Evolutionary conservation across 306 rosid species (phyloP).

Genomic region (Cicer pinnatifidum): DNA sequence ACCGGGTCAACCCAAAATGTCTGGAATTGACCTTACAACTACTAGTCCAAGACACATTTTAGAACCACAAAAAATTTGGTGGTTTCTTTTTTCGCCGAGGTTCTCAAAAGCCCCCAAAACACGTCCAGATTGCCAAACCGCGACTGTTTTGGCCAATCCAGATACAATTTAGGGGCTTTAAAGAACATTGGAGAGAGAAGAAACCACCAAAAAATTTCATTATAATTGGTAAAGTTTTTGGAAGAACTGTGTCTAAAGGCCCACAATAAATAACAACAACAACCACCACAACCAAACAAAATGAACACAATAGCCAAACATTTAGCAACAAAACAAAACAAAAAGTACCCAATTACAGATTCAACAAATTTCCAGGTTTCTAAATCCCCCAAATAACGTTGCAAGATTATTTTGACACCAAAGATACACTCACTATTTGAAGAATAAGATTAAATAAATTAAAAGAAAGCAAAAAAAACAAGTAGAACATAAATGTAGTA

Average conservation of each 20-base stretch:
- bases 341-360: not conserved
- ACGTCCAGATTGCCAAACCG: no score
- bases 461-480: no score
- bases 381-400: not conserved
- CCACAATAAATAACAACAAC: conserved; percentile 20
- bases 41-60: not conserved
- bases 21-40: not conserved
- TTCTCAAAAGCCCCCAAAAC: no score
- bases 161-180: no score
- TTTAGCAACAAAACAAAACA: not conserved
- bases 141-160: no score
- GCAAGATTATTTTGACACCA: not conserved
- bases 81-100: no score
- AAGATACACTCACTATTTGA: no score
- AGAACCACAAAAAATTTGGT: not conserved
- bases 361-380: conserved; percentile 13
- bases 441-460: not conserved
- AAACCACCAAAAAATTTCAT: not conserved
- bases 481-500: not conserved
- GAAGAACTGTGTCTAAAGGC: not conserved
- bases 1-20: not conserved
- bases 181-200: no score
- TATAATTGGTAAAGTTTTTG: not conserved
- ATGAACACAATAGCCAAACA: not conserved
- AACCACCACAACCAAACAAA: not conserved